A percentile compares a stretch with the other conserved stretches of the same genome.
Conservation (phyloP, 2,329 filamentous ascomycete genomes). For the Fusarium penzigii region DNA sequence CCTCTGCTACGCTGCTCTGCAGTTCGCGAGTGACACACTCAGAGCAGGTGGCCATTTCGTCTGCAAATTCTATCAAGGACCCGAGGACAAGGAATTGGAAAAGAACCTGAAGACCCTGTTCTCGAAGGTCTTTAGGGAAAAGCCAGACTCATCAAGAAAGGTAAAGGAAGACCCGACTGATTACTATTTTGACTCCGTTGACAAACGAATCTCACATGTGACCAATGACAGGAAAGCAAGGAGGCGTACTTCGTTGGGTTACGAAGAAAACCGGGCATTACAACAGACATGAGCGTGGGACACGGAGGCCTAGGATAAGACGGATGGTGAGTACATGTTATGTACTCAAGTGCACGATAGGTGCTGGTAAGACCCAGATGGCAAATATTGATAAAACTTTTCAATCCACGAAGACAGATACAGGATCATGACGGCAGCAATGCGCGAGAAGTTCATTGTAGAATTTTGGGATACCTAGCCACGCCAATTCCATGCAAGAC, state of each 20-base stretch:
- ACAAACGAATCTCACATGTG: not conserved
- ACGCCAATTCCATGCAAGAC: constrained; percentile 48
- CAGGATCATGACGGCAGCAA: constrained; percentile 30
- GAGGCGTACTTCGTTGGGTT: constrained; percentile 87
- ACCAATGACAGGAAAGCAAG: constrained; percentile 46
- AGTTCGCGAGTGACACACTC: constrained; percentile 83
- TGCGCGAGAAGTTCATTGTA: constrained; percentile 34
- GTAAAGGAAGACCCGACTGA: constrained; percentile 50
- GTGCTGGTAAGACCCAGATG: not conserved
- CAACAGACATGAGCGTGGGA: constrained; percentile 11
- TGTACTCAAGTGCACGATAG: not conserved
- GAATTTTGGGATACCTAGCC: constrained; percentile 48
- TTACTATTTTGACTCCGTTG: not conserved
- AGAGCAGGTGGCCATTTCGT: constrained; percentile 84
- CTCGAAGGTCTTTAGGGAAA: constrained; percentile 77
- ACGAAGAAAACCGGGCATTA: constrained; percentile 57
- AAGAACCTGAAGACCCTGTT: constrained; percentile 75
- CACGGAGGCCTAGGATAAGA: not conserved
- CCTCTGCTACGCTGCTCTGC: constrained; percentile 81
- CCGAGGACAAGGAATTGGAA: constrained; percentile 81
- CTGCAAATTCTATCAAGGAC: constrained; percentile 96
- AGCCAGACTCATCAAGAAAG: constrained; percentile 85
- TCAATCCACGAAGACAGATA: not conserved
- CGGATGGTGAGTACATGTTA: not conserved
- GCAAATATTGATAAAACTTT: not conserved